Evolutionary conservation across 306 rosid species (phyloP).

Genomic region (Elaeagnus macrophylla): DNA sequence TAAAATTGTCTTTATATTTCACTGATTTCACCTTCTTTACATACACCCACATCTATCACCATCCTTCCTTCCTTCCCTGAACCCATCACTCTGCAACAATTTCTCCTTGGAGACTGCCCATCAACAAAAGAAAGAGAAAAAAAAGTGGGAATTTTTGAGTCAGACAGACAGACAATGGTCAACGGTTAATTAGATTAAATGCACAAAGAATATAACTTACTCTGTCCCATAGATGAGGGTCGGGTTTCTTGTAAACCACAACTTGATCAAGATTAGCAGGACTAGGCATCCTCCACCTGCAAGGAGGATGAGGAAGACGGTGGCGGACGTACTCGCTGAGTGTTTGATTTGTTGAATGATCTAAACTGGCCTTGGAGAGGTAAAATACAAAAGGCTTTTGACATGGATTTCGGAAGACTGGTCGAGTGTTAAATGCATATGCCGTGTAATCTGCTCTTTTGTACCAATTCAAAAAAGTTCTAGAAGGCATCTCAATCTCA

Average conservation of each 20-base stretch:
- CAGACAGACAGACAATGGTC: no score
- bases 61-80: constrained; percentile 46
- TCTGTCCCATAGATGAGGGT: constrained; percentile 81
- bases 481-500: constrained; percentile 94
- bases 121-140: constrained; percentile 7
- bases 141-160: no score
- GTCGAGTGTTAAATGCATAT: constrained; percentile 93
- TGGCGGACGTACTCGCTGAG: constrained; percentile 53
- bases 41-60: constrained; percentile 66
- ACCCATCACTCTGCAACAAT: constrained; percentile 70
- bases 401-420: constrained; percentile 75
- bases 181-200: background rate
- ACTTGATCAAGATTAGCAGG: constrained; percentile 46
- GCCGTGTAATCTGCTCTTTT: constrained; percentile 89
- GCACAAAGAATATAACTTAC: constrained; percentile 32
- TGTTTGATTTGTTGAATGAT: constrained; percentile 34
- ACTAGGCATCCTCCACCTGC: constrained; percentile 74
- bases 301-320: constrained; percentile 47
- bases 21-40: constrained; percentile 63
- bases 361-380: constrained; percentile 40
- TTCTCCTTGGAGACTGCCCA: constrained; percentile 81
- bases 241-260: constrained; percentile 56
- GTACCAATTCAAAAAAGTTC: constrained; percentile 93
- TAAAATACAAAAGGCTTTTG: constrained; percentile 87
- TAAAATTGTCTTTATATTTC: constrained; percentile 26